Base-by-base conservation (phyloP, 352 stramenopile genomes). In the Phytophthora pini region DNA sequence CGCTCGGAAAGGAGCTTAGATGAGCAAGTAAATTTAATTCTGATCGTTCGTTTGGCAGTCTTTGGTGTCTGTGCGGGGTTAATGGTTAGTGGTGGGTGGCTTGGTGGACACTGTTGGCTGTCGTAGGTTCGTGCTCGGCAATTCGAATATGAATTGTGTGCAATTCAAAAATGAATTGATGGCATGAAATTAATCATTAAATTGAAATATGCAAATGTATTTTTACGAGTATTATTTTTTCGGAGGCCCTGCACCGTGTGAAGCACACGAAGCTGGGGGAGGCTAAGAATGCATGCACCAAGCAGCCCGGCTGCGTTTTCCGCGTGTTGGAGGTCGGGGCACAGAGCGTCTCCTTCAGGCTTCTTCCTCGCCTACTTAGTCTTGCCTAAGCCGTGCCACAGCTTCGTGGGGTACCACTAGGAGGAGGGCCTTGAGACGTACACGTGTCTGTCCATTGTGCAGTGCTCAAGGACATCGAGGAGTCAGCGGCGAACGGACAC, bases 91-190 rank as follows among this genome's bases (percentile, higher is more conserved):
- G 29, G 29, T 32, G 29, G 7, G 29, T 36, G 31, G 29, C 29
- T 32, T 32, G 29, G 29, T 8, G 29, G 29, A 32, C 29, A 31
- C 27, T 31, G 29, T 32, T 32, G 29, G 29, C 7, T 32, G 29
- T 32, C 29, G 29, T 32, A 20, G 17, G 17, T 20, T 32, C 6
- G 29, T 32, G 29, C 7, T 10, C 29, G 29, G 4, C 29, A 46
- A 46, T 46, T 46, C 11, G 27, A 12, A 11, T 46, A 46, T 2
- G 40, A 46, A 46, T 46, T 11, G 17, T 10, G 17, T 26, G 4
- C 13, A 46, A 46, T 46, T 46, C 40, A 46, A 46, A 46, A 46
- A 46, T 27, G 15, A 46, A 46, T 46, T 46, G 40, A 46, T 3
- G 40, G 0, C 4, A 24, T 11, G 20, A 17, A 46, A 46, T 27